phyloP scores from a whole-genome alignment of 2,329 filamentous ascomycete species.

The Truncatella angustata region DNA sequence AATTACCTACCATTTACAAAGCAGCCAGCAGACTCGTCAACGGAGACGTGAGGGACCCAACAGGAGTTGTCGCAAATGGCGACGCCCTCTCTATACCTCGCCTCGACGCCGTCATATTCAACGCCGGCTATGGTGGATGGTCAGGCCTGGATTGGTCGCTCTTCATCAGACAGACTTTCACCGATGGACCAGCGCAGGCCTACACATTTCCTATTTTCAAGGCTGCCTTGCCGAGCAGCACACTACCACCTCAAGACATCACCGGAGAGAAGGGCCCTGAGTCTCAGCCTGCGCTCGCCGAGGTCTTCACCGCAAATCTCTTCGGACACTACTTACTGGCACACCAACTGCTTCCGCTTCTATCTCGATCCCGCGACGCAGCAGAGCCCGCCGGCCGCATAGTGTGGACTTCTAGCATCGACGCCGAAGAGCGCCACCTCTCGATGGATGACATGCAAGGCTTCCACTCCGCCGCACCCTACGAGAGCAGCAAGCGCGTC shows the following conservation, averaged over 20 bases:
- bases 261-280: constrained; percentile 24
- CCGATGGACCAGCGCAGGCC: constrained; percentile 60
- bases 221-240: constrained; percentile 49
- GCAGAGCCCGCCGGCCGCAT: constrained; percentile 56
- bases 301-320: constrained; percentile 87
- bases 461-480: constrained; percentile 60
- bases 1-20: constrained; percentile 48
- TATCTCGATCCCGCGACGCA: constrained; percentile 48
- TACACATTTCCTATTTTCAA: constrained; percentile 81
- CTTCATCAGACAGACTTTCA: constrained; percentile 55
- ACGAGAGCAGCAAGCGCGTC: constrained; percentile 84
- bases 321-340: constrained; percentile 93
- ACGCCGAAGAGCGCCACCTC: constrained; percentile 57
- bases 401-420: constrained; percentile 84
- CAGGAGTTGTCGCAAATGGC: constrained; percentile 28
- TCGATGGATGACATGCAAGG: constrained; percentile 74
- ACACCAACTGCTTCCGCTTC: constrained; percentile 74
- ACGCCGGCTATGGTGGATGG: constrained; percentile 89
- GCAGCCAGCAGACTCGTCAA: constrained; percentile 46
- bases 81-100: constrained; percentile 57
- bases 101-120: constrained; percentile 78
- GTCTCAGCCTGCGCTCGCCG: constrained; percentile 64
- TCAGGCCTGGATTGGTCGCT: constrained; percentile 68
- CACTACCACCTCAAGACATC: constrained; percentile 38
- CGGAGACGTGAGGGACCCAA: constrained; percentile 45